Evolutionary conservation across 495 filamentous ascomycete genomes (phyloP).

Genomic region (Podospora anserina): DNA sequence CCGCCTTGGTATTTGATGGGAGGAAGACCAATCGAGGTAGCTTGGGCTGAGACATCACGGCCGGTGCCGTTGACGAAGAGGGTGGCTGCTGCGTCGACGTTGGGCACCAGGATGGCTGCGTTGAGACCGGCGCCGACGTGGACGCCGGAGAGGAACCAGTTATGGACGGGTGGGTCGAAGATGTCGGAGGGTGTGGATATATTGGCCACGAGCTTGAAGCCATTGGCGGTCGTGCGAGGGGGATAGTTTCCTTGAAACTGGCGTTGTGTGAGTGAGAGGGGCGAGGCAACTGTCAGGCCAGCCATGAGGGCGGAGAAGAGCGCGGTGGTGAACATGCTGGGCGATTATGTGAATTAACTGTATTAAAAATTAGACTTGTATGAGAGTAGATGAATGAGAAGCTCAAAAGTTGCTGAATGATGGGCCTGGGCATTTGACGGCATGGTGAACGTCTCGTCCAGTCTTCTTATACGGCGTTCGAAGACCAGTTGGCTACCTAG

Average conservation of each 20-base stretch:
- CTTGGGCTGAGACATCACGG: background rate
- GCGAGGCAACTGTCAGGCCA: background rate
- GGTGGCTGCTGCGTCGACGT: background rate
- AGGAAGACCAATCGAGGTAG: background rate
- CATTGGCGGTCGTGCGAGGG: background rate
- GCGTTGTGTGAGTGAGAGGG: background rate
- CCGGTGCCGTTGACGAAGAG: conserved; percentile 5
- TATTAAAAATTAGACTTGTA: background rate
- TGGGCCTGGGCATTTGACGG: background rate
- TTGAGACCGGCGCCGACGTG: conserved; percentile 1
- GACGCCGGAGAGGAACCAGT: background rate
- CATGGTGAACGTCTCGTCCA: background rate
- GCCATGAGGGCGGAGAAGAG: background rate
- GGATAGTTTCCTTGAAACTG: background rate
- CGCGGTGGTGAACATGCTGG: background rate
- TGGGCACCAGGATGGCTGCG: background rate
- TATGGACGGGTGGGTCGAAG: background rate
- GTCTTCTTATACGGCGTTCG: background rate
- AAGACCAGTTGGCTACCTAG: background rate
- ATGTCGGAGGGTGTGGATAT: background rate
- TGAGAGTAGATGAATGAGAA: background rate
- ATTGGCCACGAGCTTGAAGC: background rate
- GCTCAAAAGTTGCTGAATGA: background rate
- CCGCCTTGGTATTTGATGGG: background rate
- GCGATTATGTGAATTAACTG: background rate